Percentiles rank a stretch among this genome's conserved stretches.
phyloP scores from a whole-genome alignment of 75 land plant genomes.

The Cryptomeria japonica region DNA sequence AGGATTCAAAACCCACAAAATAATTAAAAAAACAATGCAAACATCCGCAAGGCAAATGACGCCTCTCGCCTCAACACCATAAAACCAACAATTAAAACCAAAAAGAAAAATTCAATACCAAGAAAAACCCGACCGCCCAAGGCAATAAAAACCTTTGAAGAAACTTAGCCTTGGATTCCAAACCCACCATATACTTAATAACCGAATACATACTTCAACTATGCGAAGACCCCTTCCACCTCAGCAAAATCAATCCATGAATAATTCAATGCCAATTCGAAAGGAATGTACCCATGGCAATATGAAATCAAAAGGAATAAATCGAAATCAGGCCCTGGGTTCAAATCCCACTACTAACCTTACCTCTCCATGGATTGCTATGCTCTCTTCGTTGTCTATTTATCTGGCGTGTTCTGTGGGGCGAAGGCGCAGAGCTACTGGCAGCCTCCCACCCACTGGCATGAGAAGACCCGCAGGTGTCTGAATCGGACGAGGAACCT shows the following conservation, averaged over 20 bases:
- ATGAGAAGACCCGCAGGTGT: slow-evolving; percentile 12
- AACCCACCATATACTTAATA: background rate
- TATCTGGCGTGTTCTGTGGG: background rate
- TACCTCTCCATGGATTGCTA: slow-evolving; percentile 11
- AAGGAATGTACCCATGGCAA: background rate
- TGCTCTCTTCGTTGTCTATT: slow-evolving; percentile 1
- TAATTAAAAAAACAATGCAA: background rate
- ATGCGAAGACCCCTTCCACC: background rate
- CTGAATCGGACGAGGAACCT: slow-evolving; percentile 14
- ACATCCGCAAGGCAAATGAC: too few relatives aligned
- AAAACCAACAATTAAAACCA: too few relatives aligned
- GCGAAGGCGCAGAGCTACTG: slow-evolving; percentile 16
- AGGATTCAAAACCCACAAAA: background rate
- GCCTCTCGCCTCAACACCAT: background rate
- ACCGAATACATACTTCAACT: background rate
- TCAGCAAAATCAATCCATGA: background rate
- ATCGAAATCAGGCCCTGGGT: background rate
- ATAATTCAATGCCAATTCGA: background rate
- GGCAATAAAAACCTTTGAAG: background rate
- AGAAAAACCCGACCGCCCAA: background rate
- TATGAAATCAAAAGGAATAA: background rate
- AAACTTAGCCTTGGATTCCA: background rate
- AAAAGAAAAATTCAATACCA: background rate
- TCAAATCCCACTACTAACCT: slow-evolving; percentile 7
- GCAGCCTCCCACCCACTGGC: slow-evolving; percentile 18